These are phyloP conservation scores for Wickerhamomyces sp. DNA, from an alignment of 1,139 yeast genomes.

Conservation along the genomic window DNA sequence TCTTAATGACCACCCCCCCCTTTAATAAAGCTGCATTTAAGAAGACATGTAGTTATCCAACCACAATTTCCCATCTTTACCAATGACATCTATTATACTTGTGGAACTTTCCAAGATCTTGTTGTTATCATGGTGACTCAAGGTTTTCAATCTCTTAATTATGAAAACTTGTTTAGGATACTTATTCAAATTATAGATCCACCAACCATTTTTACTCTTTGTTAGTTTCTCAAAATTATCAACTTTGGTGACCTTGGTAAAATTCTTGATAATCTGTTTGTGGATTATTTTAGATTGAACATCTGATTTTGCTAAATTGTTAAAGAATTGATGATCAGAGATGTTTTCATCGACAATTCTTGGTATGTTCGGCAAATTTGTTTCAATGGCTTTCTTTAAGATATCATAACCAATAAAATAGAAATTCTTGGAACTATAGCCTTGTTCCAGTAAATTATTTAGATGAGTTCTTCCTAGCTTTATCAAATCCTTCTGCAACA, in stretches of 20 bases:
- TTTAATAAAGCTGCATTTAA: too few species aligned
- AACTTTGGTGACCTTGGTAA: slow-evolving; percentile 1
- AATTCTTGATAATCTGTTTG: slow-evolving; percentile 13
- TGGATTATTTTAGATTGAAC: slow-evolving; percentile 15
- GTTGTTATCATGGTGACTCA: slow-evolving; percentile 1
- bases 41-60: slow-evolving; percentile 8
- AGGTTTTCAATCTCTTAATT: slow-evolving; percentile 15
- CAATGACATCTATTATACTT: slow-evolving; percentile 17
- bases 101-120: slow-evolving; percentile 17
- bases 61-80: slow-evolving; percentile 21
- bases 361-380: slow-evolving; percentile 22
- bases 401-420: slow-evolving; percentile 15
- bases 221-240: slow-evolving; percentile 16
- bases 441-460: slow-evolving; percentile 3
- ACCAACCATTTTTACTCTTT: slow-evolving; percentile 22
- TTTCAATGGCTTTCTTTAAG: slow-evolving; percentile 4
- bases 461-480: slow-evolving; percentile 3
- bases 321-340: slow-evolving; percentile 5
- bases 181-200: slow-evolving; percentile 15
- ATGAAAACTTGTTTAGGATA: slow-evolving; percentile 11
- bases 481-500: slow-evolving; percentile 2
- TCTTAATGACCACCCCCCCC: too few species aligned
- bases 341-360: slow-evolving; percentile 11
- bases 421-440: slow-evolving; percentile 4
- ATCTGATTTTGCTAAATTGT: slow-evolving; percentile 14